A percentile compares a stretch with the other conserved stretches of the same genome.
phyloP scores from a whole-genome alignment of 2,329 filamentous ascomycete species.

The Neurospora sp. region DNA sequence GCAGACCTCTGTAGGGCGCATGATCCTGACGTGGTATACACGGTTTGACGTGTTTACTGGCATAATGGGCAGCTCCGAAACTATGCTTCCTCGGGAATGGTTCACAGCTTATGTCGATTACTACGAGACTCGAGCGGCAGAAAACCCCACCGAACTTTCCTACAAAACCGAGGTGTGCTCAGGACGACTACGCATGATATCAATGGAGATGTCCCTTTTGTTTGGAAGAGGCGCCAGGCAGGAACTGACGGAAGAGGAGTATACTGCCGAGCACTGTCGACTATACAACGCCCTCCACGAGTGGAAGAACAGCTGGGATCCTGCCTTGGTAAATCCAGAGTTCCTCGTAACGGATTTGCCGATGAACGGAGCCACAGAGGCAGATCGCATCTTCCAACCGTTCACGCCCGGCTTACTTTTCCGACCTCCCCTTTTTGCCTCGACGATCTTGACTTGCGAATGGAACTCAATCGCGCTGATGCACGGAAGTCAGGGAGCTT shows the following conservation, averaged over 20 bases:
- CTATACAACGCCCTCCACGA: slow-evolving; percentile 36
- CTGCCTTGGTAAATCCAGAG: slow-evolving; percentile 48
- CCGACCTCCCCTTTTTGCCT: slow-evolving; percentile 58
- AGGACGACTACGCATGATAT: slow-evolving; percentile 60
- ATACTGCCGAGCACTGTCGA: slow-evolving; percentile 48
- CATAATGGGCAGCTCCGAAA: slow-evolving; percentile 70
- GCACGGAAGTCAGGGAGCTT: slow-evolving; percentile 65
- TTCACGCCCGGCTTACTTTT: slow-evolving; percentile 63
- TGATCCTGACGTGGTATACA: slow-evolving; percentile 79
- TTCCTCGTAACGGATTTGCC: slow-evolving; percentile 57
- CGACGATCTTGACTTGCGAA: slow-evolving; percentile 67
- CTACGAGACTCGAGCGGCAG: slow-evolving; percentile 47
- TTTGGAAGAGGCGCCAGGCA: slow-evolving; percentile 60
- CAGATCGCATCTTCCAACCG: slow-evolving; percentile 64
- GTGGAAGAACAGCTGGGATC: slow-evolving; percentile 50
- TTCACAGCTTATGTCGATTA: slow-evolving; percentile 56
- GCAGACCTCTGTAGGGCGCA: slow-evolving; percentile 59
- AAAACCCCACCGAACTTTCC: slow-evolving; percentile 51
- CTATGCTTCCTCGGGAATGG: slow-evolving; percentile 69
- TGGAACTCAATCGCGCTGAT: slow-evolving; percentile 72
- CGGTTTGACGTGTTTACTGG: slow-evolving; percentile 81
- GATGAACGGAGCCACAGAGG: slow-evolving; percentile 38
- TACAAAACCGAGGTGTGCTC: slow-evolving; percentile 60
- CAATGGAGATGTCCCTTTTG: slow-evolving; percentile 70
- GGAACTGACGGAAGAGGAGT: slow-evolving; percentile 55